Base-by-base conservation (phyloP, 176 grass and related monocot genomes). In the Avena insularis region DNA sequence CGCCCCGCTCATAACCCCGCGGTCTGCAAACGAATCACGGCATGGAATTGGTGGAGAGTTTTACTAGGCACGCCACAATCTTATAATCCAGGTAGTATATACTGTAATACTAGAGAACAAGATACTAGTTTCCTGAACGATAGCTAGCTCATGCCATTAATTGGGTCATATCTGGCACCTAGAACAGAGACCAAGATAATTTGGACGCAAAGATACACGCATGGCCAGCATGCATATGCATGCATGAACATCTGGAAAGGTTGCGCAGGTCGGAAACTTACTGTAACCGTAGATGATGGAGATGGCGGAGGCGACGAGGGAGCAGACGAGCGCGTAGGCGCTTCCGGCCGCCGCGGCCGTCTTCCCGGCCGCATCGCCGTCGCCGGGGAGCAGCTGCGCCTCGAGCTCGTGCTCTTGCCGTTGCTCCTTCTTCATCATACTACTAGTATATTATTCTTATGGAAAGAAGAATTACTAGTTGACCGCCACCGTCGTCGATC, bases 1-100 rank as follows among this genome's bases (percentile, higher is more conserved):
- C 60, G 88, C 93, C 0, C 90, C 93, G 84, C 93, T 95, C 93
- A 95, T 92, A 77, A 95, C 93, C 0, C 86, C 88, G 2, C 89
- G 82, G 9, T 95, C 93, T 95, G 69, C 21, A 38, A 31, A 38
- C 29, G 48, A 75, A 76, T 5, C 48, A 76, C 47, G 13, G 8
- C 73, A 53, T 31, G 47, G 16, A 53, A 75, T 53, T 27, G 47
- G 51, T 65, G 1, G 25, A 13, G 11, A 64, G 40, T 69, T 36
- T 68, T 35, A 12, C 25, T 40, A 69, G 4, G n/a, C 40, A 74
- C 0, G 17, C 0, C 38, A 71, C n/a, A 74, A 3, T 12, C 21
- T 43, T 43, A 17, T 31, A 53, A 3, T 74, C 12, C 20, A 75
- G 12, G 38, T 51, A 29, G 5, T 35, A 35, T 35, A 35, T 35